phyloP scores from a whole-genome alignment of 2,329 filamentous ascomycete genomes.

The Ophiostoma sp. region DNA sequence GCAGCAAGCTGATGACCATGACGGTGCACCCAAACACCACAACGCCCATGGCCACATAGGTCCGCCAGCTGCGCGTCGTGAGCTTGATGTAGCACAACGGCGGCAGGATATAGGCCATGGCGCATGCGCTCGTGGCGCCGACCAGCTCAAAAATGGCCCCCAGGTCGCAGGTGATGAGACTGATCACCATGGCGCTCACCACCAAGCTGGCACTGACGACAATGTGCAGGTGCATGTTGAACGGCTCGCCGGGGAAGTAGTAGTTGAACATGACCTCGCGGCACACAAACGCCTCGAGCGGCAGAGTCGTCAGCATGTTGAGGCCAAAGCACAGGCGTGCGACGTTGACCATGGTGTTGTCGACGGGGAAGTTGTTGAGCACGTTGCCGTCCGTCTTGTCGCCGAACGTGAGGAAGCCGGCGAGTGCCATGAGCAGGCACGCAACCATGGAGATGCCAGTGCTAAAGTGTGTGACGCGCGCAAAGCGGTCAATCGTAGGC shows the following conservation, averaged over 20 bases:
- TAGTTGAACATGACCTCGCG: conserved; percentile 94
- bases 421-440: conserved; percentile 80
- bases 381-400: conserved; percentile 91
- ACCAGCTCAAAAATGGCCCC: conserved; percentile 94
- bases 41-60: conserved; percentile 63
- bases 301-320: conserved; percentile 97
- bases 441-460: conserved; percentile 87
- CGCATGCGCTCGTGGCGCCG: conserved; percentile 88
- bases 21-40: conserved; percentile 75
- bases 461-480: conserved; percentile 87
- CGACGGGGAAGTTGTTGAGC: conserved; percentile 89
- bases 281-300: conserved; percentile 95
- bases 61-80: conserved; percentile 69
- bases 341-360: conserved; percentile 91
- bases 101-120: conserved; percentile 89
- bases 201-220: conserved; percentile 81
- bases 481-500: conserved; percentile 92
- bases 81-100: conserved; percentile 94
- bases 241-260: conserved; percentile 62
- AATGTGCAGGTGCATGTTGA: conserved; percentile 77
- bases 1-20: conserved; percentile 73
- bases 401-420: conserved; percentile 89
- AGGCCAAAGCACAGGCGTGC: conserved; percentile 92
- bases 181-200: conserved; percentile 68
- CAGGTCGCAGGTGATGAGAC: conserved; percentile 84